Conservation (phyloP, 257 asterid genomes). For the Anisodus acutangulus region DNA sequence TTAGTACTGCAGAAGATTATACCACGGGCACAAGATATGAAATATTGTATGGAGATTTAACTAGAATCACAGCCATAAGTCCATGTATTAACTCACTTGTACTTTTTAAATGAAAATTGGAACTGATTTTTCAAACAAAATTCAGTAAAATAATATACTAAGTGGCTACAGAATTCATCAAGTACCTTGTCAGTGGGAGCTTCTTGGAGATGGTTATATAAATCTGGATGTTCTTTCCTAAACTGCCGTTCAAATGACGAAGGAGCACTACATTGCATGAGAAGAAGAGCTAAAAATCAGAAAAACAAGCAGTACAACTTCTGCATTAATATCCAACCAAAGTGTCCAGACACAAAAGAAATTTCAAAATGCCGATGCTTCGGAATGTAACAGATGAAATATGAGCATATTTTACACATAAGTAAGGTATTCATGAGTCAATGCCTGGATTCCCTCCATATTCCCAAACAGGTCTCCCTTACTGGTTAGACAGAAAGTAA, state of each 20-base stretch:
- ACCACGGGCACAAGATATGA: neutral
- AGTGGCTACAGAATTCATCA: conserved; percentile 20
- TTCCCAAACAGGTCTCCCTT: neutral
- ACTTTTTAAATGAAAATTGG: conserved; percentile 11
- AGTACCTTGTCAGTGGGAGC: conserved; percentile 77
- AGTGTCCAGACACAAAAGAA: neutral
- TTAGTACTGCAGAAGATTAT: conserved; percentile 4
- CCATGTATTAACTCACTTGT: neutral
- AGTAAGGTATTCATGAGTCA: neutral
- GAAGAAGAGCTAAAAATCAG: conserved; percentile 34
- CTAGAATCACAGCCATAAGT: conserved; percentile 2
- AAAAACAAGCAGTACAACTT: conserved; percentile 9
- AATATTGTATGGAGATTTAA: neutral
- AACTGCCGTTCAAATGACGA: conserved; percentile 83
- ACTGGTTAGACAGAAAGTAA: neutral
- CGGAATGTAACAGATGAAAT: conserved; percentile 25
- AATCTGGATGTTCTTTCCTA: conserved; percentile 68
- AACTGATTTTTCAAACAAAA: neutral
- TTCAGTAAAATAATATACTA: conserved; percentile 29
- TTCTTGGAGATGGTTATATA: conserved; percentile 77
- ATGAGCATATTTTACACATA: conserved; percentile 6
- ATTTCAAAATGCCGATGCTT: conserved; percentile 21
- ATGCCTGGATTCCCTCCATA: neutral
- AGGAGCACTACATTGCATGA: conserved; percentile 72
- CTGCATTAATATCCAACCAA: conserved; percentile 9